Evolutionary conservation across 768 basidiomycete species (phyloP).

Genomic region (Lepiota venenata): DNA sequence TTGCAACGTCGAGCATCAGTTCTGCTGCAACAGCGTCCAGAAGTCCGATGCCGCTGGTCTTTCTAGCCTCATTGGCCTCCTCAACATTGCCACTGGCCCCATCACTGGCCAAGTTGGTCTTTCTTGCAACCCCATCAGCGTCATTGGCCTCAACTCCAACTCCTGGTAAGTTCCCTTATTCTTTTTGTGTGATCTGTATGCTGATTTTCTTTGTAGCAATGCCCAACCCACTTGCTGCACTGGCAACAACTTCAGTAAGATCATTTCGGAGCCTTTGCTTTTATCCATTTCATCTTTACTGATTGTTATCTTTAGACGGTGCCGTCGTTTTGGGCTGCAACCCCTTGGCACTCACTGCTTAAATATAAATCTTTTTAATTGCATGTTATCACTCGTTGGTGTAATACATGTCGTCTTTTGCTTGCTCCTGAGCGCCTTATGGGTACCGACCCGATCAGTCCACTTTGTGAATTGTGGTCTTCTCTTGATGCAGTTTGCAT

Average conservation of each 20-base stretch:
- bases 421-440: too few species aligned
- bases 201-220: neutral
- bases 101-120: slow-evolving; percentile 4
- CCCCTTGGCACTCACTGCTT: neutral
- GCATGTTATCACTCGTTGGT: neutral
- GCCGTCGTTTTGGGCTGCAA: neutral
- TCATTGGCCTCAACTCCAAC: neutral
- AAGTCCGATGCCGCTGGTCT: too few species aligned
- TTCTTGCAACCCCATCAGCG: slow-evolving; percentile 2
- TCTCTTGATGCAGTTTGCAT: too few species aligned
- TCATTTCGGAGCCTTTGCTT: neutral
- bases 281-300: neutral
- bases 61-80: neutral
- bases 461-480: too few species aligned
- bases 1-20: neutral
- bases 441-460: too few species aligned
- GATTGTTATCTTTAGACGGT: neutral
- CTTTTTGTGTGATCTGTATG: neutral
- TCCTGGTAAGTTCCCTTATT: neutral
- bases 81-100: neutral
- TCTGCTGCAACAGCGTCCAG: neutral
- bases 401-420: too few species aligned
- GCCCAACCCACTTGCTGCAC: slow-evolving; percentile 5
- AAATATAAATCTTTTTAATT: neutral
- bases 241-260: slow-evolving; percentile 4